Percentiles rank a stretch among this genome's conserved stretches.
phyloP scores from a whole-genome alignment of 2,329 filamentous ascomycete genomes.

The Penicillium sp. region DNA sequence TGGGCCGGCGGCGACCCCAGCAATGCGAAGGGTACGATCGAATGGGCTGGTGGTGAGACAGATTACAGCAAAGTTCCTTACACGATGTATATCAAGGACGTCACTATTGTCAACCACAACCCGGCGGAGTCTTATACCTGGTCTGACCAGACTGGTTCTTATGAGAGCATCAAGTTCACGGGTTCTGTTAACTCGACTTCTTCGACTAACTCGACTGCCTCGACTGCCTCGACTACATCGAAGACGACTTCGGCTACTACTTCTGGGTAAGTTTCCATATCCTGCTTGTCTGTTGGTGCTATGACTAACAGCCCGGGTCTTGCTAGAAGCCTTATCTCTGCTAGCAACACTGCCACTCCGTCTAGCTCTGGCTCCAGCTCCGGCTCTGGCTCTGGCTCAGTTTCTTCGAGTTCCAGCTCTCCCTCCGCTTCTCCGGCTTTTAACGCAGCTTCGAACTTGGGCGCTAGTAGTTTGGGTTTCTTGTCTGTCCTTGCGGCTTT shows the following conservation, averaged over 20 bases:
- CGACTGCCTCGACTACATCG: background rate
- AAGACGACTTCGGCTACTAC: background rate
- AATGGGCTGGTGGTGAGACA: background rate
- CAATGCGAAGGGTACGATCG: background rate
- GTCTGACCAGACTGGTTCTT: background rate
- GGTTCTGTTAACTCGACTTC: background rate
- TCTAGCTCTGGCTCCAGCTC: background rate
- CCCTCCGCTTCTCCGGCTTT: background rate
- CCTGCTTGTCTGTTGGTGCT: background rate
- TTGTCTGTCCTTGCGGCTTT: background rate
- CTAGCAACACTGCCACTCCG: background rate
- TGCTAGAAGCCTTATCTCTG: background rate
- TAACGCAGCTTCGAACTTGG: background rate
- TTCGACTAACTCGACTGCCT: background rate
- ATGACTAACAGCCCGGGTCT: background rate
- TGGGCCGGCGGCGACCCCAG: background rate
- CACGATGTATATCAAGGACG: background rate
- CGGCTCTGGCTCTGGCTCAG: background rate
- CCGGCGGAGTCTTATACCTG: background rate
- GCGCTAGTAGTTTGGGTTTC: background rate
- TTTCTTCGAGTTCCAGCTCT: background rate
- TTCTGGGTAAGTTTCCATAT: background rate
- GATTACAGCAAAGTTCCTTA: background rate
- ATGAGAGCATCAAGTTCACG: background rate
- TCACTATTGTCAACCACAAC: background rate